A percentile compares a stretch with the other conserved stretches of the same genome.
Conservation (phyloP, 805 yeast genomes). For the Kregervanrija pseudodelftensis region DNA sequence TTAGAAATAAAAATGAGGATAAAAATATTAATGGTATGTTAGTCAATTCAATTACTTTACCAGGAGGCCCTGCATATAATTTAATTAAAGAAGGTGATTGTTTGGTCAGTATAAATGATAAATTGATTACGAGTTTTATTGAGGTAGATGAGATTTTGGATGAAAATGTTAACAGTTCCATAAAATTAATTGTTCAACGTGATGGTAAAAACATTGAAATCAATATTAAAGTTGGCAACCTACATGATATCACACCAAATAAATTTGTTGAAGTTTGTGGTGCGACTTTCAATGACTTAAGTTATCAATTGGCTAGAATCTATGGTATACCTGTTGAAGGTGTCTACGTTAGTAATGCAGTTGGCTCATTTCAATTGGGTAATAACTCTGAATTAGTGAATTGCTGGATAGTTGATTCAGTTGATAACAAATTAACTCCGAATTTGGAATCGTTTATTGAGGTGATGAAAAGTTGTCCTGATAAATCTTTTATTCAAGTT, state of each 20-base stretch:
- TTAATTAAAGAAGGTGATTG: slow-evolving; percentile 80
- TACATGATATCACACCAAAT: slow-evolving; percentile 78
- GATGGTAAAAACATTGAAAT: slow-evolving; percentile 56
- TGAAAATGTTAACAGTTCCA: slow-evolving; percentile 50
- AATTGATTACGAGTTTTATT: slow-evolving; percentile 59
- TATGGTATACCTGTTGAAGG: slow-evolving; percentile 82
- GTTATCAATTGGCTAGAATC: slow-evolving; percentile 83
- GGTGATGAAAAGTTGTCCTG: slow-evolving; percentile 74
- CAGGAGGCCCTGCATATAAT: slow-evolving; percentile 78
- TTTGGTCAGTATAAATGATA: slow-evolving; percentile 63
- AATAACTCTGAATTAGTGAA: slow-evolving; percentile 39
- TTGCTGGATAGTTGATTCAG: slow-evolving; percentile 77
- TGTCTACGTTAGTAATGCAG: slow-evolving; percentile 69
- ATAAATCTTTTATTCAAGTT: slow-evolving; percentile 61
- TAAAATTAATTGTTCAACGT: slow-evolving; percentile 60
- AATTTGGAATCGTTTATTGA: slow-evolving; percentile 68
- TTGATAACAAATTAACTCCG: slow-evolving; percentile 71
- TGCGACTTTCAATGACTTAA: slow-evolving; percentile 76
- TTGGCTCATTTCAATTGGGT: slow-evolving; percentile 66
- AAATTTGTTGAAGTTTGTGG: slow-evolving; percentile 79
- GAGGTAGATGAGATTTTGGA: slow-evolving; percentile 82
- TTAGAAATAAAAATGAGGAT: slow-evolving; percentile 46
- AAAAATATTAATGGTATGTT: slow-evolving; percentile 75
- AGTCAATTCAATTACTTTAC: slow-evolving; percentile 75
- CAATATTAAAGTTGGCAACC: slow-evolving; percentile 55